Percentiles rank a stretch among this genome's conserved stretches.
Conservation (phyloP, 2,329 filamentous ascomycete species). For the Nigrospora oryzae region DNA sequence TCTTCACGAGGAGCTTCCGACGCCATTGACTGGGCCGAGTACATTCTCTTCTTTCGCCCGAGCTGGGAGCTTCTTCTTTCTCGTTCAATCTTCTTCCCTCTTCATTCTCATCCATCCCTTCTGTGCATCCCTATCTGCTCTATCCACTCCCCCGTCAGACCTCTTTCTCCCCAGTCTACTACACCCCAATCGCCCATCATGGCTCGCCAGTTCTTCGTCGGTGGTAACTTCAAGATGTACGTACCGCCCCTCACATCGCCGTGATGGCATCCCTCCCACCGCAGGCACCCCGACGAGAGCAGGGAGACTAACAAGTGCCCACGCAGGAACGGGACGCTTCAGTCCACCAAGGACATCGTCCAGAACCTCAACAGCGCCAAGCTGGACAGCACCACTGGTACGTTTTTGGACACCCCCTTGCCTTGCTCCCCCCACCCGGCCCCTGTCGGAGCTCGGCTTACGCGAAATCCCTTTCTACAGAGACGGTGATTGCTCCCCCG, state of each 20-base stretch:
- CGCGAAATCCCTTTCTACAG: slow-evolving; percentile 32
- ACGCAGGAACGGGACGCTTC: slow-evolving; percentile 81
- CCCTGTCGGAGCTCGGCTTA: not conserved
- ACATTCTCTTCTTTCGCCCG: too few relatives aligned
- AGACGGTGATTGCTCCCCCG: slow-evolving; percentile 92
- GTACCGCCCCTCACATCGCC: slow-evolving; percentile 23
- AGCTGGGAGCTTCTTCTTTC: not conserved
- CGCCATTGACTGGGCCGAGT: not conserved
- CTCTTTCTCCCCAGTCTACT: not conserved
- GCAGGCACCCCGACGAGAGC: not conserved
- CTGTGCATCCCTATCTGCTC: not conserved
- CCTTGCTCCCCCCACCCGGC: slow-evolving; percentile 1
- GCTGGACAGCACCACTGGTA: slow-evolving; percentile 68
- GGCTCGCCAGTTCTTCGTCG: slow-evolving; percentile 95
- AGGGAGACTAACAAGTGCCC: slow-evolving; percentile 7
- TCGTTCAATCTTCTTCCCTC: not conserved
- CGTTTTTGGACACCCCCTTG: slow-evolving; percentile 27
- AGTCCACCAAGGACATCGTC: slow-evolving; percentile 87
- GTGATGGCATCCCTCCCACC: slow-evolving; percentile 11
- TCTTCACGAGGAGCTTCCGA: not conserved
- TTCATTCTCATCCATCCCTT: not conserved
- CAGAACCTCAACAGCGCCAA: slow-evolving; percentile 78
- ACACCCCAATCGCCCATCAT: slow-evolving; percentile 48
- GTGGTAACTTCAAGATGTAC: slow-evolving; percentile 99
- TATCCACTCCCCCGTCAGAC: not conserved